Base-by-base conservation (phyloP, 2,329 filamentous ascomycete genomes). In the Curvularia spicifera region DNA sequence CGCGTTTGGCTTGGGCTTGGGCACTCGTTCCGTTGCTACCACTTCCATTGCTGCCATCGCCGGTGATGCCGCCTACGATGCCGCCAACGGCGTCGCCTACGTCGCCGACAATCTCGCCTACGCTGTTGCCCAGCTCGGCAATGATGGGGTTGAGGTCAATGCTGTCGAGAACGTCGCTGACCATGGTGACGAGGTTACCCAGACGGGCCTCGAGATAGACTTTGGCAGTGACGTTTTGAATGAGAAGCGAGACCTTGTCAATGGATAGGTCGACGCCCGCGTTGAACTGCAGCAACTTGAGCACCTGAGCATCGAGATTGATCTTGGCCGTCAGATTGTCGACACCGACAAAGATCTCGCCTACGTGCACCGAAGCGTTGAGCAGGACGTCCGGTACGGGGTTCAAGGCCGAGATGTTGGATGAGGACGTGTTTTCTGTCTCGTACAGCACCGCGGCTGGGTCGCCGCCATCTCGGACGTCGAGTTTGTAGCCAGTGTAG, bases 131-230 rank as follows among this genome's bases (percentile, higher is more conserved):
- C 1, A 87, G 76, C 12, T 84, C 84, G 0, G 83, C 84, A 39
- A 87, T 76, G 57, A 87, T 77, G 31, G 85, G 85, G 66, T 88
- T 88, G 20, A 87, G 76, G 64, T 88, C 86, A 54, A 88, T 81
- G 28, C 83, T 85, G 54, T 80, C 77, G 22, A 88, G 78, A 3
- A 86, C 84, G 64, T 86, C 81, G 67, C 81, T 80, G 43, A 88
- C 80, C 84, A 87, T 87, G 49, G 78, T 66, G 2, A 87, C 82
- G 1, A 88, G 79, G 65, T 87, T 87, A n/a, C 78, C 81, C 0
- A 88, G 78, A 1, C 86, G 79, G 0, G 85, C 85, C 67, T 87
- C 85, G 2, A 88, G 82, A 54, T 83, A 78, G 28, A 87, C 84
- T 68, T 82, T 83, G 29, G 85, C 85, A 29, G 78, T 82, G 55